A percentile compares a stretch with the other conserved stretches of the same genome.
These are phyloP conservation scores for Penicillium taxi DNA, from an alignment of 495 filamentous ascomycete species.

Conservation along the genomic window DNA sequence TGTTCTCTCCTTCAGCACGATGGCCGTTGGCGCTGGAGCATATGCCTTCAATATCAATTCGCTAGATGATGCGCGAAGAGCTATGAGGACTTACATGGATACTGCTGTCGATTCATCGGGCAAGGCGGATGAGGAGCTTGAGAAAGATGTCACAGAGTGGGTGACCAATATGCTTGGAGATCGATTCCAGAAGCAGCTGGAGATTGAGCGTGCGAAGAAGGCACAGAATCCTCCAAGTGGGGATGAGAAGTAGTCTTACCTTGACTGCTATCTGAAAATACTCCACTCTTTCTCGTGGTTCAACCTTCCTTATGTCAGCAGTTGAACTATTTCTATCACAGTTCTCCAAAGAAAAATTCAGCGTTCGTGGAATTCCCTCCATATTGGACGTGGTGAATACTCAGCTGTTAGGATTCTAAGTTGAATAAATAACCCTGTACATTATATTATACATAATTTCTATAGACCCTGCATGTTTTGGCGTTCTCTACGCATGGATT, in stretches of 20 bases:
- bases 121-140: conserved; percentile 47
- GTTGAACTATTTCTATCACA: too few relatives aligned
- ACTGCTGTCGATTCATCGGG: conserved; percentile 29
- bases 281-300: too few relatives aligned
- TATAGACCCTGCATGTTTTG: too few relatives aligned
- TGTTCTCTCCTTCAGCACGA: conserved; percentile 59
- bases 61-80: conserved; percentile 57
- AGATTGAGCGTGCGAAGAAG: conserved; percentile 22
- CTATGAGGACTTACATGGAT: conserved; percentile 43
- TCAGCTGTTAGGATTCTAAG: too few relatives aligned
- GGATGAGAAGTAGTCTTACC: conserved; percentile 11
- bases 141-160: conserved; percentile 67
- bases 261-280: too few relatives aligned
- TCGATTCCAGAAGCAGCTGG: conserved; percentile 37
- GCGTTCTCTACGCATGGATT: too few relatives aligned
- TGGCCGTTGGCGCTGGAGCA: conserved; percentile 55
- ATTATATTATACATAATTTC: too few relatives aligned
- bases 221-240: conserved; percentile 1
- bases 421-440: too few relatives aligned
- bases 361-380: too few relatives aligned
- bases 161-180: conserved; percentile 53
- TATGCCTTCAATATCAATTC: conserved; percentile 66
- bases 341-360: too few relatives aligned
- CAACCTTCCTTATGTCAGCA: too few relatives aligned
- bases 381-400: too few relatives aligned